phyloP scores from a whole-genome alignment of 495 filamentous ascomycete species.

The Xylaria cubensis region DNA sequence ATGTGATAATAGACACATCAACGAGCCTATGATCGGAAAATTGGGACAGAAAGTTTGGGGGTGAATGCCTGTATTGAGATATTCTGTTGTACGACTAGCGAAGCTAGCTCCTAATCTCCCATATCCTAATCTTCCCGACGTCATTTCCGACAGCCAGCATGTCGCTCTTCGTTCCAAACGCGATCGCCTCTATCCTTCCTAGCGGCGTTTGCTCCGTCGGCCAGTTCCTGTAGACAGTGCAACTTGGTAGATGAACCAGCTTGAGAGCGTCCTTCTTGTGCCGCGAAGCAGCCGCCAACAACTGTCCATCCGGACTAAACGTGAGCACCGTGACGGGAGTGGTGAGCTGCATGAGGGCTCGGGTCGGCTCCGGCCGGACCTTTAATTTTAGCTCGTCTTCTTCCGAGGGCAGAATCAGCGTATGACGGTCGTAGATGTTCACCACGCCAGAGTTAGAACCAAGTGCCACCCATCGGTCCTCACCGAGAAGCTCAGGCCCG shows the following conservation, averaged over 20 bases:
- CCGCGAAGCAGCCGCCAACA: conserved; percentile 81
- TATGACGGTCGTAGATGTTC: conserved; percentile 87
- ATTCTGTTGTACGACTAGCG: conserved; percentile 12
- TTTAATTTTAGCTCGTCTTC: conserved; percentile 60
- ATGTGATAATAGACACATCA: not conserved
- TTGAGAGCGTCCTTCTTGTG: conserved; percentile 88
- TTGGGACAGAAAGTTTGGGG: not conserved
- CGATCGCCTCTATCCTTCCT: conserved; percentile 80
- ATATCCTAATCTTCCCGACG: conserved; percentile 80
- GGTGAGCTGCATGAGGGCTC: conserved; percentile 81
- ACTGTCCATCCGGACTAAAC: conserved; percentile 87
- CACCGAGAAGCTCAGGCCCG: conserved; percentile 68
- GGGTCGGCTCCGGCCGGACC: conserved; percentile 69
- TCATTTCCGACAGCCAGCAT: conserved; percentile 87
- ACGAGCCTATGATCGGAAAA: not conserved
- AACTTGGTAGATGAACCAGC: conserved; percentile 88
- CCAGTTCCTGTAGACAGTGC: conserved; percentile 96
- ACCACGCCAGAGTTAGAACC: conserved; percentile 85
- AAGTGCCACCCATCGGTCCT: conserved; percentile 85
- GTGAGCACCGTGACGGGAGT: conserved; percentile 77
- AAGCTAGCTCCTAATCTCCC: conserved; percentile 71
- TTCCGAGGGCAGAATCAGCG: conserved; percentile 57
- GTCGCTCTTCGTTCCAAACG: conserved; percentile 72
- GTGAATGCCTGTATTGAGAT: conserved; percentile 23
- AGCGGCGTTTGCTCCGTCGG: conserved; percentile 89